Base-by-base conservation (phyloP, 257 asterid genomes). In the Primulina eburnea region DNA sequence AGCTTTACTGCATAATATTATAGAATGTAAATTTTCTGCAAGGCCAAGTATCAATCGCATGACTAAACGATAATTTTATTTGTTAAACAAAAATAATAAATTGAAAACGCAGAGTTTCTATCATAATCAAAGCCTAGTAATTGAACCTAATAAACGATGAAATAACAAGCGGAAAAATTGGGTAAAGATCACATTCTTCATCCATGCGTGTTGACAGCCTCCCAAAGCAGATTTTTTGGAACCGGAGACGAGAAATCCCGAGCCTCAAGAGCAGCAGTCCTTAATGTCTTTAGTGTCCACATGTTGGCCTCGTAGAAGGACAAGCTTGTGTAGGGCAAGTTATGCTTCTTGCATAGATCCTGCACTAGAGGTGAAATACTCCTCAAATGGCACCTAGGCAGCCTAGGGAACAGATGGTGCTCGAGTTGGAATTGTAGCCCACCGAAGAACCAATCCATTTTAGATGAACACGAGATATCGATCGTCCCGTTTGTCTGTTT, bases 401-500 rank as follows among this genome's bases (percentile, higher is more conserved):
- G 47, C 83, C 98, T 87, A 2, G 97, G 97, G 47, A 93, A 93
- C 71, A 93, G 70, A 72, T 93, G 98, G 37, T 93, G 96, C 40
- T 90, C 98, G 0, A 90, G 81, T 86, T 93, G 98, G 66, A 93
- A 92, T 37, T 92, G 96, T 55, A 92, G 59, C 12, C 98, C 98
- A 0, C 98, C 98, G 7, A 71, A 90, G 67, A 92, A 80, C 94
- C 96, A 92, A 76, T 92, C 97, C 97, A 90, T 87, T 74, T 71
- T 70, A 21, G 96, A 60, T 1, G 86, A 71, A 57, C 97, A 90
- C 0, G 85, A 18, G n/a, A 92, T 92, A 62, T 90, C 90, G 0
- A 92, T 90, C 0, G 96, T 87, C n/a, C 98, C 98, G 0, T 78
- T 61, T 0, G 96, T 87, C 74, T 92, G 98, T 60, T 90, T 90